A percentile compares a stretch with the other conserved stretches of the same genome.
phyloP scores from a whole-genome alignment of 345 rosid genomes.

The Populus alba region DNA sequence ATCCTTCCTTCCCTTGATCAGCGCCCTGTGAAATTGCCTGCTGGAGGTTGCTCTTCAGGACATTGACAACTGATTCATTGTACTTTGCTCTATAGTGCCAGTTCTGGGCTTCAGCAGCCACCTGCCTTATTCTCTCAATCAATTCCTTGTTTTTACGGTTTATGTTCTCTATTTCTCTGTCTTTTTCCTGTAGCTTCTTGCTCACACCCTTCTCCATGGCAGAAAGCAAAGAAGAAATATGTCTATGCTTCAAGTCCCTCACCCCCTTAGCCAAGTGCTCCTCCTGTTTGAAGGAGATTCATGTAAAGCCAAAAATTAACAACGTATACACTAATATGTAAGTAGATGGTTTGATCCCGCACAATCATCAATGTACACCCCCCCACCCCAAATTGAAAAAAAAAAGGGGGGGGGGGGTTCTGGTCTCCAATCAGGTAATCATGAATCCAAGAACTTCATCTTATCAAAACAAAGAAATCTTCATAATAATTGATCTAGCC shows the following conservation, averaged over 20 bases:
- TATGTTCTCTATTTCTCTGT: slow-evolving; percentile 61
- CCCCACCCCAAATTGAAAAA: background rate
- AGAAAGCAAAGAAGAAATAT: slow-evolving; percentile 53
- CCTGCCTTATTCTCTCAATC: slow-evolving; percentile 59
- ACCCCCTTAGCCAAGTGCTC: slow-evolving; percentile 62
- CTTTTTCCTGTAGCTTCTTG: slow-evolving; percentile 69
- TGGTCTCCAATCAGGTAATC: no score
- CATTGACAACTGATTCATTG: slow-evolving; percentile 68
- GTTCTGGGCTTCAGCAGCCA: slow-evolving; percentile 63
- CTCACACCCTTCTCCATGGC: slow-evolving; percentile 59
- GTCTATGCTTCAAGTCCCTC: slow-evolving; percentile 68
- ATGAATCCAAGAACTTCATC: no score
- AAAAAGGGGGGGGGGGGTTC: background rate
- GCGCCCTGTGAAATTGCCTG: slow-evolving; percentile 73
- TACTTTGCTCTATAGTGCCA: slow-evolving; percentile 78
- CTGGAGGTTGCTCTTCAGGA: slow-evolving; percentile 65
- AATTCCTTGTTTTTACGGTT: slow-evolving; percentile 70
- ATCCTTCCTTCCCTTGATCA: slow-evolving; percentile 76
- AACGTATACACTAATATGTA: background rate
- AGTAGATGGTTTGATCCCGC: no score
- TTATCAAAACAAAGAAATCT: no score
- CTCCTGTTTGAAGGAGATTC: slow-evolving; percentile 38
- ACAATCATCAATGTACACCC: no score
- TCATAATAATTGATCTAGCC: no score
- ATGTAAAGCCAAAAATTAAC: background rate